Evolutionary conservation across 2,329 filamentous ascomycete genomes (phyloP), one percentile per base, ranked within the genome.

Genomic region (Verticillium nonalfalfae): DNA sequence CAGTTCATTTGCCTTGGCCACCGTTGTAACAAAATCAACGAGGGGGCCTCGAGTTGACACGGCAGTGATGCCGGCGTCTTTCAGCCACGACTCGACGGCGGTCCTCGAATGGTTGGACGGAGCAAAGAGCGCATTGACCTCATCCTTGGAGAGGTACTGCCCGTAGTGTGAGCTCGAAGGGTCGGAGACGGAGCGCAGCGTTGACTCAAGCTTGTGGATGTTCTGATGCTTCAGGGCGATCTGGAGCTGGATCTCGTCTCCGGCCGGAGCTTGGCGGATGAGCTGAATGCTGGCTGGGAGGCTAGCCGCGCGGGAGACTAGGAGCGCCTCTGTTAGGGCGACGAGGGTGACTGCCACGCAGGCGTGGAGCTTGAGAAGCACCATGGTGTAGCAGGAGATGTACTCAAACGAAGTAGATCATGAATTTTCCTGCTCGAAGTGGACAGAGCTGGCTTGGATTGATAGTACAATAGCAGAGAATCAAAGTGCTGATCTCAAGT

Each of bases 1-100:
- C 62, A 81, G 68, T 59, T 70, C 69, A 66, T 76, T 75, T 4
- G 74, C 73, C 2, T 66, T 71, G 36, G 67, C 67, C 15, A 78
- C 71, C 6, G 69, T 73, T 10, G 75, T 73, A 4, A 66, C 66
- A 15, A 56, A 15, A 13, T 56, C 33, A 31, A 56, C 26, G 6
- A 35, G 14, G 26, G 54, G 26, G 18, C 26, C 54, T 18, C 34
- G 54, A 5, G 4, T 33, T 7, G 45, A 52, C 45, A 52, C 45
- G 11, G 21, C 45, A 14, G 54, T 56, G 54, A 56, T 56, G 40
- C 60, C 67, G 58, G 59, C 63, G 21, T 62, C 58, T 50, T 38
- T 52, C 31, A 70, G 63, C 69, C 69, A 71, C 14, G 61, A 54
- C 61, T 65, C 63, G 31, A 71, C 66, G 2, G 65, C 66, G 10